These are phyloP conservation scores for Erythrophleum fordii DNA, from an alignment of 306 rosid species.

Conservation along the genomic window DNA sequence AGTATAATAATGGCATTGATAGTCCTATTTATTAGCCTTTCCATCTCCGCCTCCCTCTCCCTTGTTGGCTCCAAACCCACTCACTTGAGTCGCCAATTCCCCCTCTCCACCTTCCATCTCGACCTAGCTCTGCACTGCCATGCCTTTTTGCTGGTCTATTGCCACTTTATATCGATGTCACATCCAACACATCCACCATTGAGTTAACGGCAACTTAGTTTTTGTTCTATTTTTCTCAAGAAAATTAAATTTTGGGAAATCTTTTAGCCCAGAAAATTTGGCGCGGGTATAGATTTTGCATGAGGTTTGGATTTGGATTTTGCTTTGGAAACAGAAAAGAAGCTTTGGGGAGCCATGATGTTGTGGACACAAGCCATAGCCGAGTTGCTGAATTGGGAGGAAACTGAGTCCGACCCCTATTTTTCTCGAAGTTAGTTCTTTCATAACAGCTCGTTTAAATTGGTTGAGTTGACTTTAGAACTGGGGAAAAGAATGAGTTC, in stretches of 20 bases:
- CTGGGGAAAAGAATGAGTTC: too few relatives aligned
- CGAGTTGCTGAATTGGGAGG: conserved; percentile 40
- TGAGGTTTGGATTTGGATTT: conserved; percentile 40
- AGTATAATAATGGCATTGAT: conserved; percentile 81
- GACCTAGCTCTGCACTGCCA: conserved; percentile 49
- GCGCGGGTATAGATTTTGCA: conserved; percentile 26
- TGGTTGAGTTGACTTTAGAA: too few relatives aligned
- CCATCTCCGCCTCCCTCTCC: conserved; percentile 48
- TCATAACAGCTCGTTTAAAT: conserved; percentile 12
- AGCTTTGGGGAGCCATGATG: conserved; percentile 57
- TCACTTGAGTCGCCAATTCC: conserved; percentile 66
- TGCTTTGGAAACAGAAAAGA: conserved; percentile 49
- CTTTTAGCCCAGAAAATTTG: conserved; percentile 33
- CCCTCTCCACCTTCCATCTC: conserved; percentile 61
- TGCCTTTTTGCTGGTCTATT: conserved; percentile 74
- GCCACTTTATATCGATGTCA: conserved; percentile 59
- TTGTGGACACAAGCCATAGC: conserved; percentile 73
- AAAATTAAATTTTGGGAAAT: conserved; percentile 32
- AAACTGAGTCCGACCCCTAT: conserved; percentile 3
- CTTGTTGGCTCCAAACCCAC: conserved; percentile 62
- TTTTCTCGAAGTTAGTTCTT: conserved; percentile 36
- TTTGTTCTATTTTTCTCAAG: conserved; percentile 35
- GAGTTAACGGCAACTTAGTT: conserved; percentile 44
- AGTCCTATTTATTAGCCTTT: conserved; percentile 68
- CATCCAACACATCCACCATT: conserved; percentile 58